Conservation (phyloP, 495 filamentous ascomycete species). For the Friedmanniomyces simplex region DNA sequence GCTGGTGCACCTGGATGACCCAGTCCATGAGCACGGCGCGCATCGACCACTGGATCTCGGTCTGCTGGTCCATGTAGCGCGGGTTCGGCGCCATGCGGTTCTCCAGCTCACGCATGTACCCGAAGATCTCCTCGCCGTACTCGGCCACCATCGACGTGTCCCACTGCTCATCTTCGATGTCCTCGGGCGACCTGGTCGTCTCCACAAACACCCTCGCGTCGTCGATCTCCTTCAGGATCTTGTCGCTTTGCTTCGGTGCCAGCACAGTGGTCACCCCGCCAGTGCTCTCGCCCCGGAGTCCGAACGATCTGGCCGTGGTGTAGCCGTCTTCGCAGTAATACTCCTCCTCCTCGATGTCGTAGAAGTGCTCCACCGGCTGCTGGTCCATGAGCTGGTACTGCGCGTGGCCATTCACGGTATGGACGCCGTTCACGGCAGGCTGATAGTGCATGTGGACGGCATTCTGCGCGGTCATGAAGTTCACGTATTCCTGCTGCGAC, state of each 20-base stretch:
- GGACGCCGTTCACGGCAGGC: background rate
- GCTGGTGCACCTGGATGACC: constrained; percentile 89
- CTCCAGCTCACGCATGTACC: constrained; percentile 82
- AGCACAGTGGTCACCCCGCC: constrained; percentile 59
- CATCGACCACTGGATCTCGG: constrained; percentile 99
- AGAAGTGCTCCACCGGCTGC: constrained; percentile 14
- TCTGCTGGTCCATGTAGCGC: constrained; percentile 92
- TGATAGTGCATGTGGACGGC: constrained; percentile 4
- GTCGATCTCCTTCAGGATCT: constrained; percentile 55
- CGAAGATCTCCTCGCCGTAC: constrained; percentile 90
- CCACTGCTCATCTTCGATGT: constrained; percentile 75
- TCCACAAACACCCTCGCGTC: constrained; percentile 60
- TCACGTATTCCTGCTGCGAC: constrained; percentile 13
- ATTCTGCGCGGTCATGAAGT: constrained; percentile 8
- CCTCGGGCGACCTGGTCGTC: constrained; percentile 44
- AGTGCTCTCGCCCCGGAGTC: constrained; percentile 63
- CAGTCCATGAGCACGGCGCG: constrained; percentile 95
- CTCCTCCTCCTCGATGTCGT: constrained; percentile 44
- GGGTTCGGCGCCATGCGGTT: constrained; percentile 70
- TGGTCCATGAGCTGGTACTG: constrained; percentile 9
- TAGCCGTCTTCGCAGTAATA: constrained; percentile 77
- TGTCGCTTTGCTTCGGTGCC: constrained; percentile 56
- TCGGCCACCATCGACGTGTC: constrained; percentile 99
- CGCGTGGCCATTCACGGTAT: background rate
- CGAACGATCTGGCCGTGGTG: constrained; percentile 62